Percentiles rank a stretch among this genome's conserved stretches.
Evolutionary conservation across 306 rosid species (phyloP).

Genomic region (Dalbergia cultrata): DNA sequence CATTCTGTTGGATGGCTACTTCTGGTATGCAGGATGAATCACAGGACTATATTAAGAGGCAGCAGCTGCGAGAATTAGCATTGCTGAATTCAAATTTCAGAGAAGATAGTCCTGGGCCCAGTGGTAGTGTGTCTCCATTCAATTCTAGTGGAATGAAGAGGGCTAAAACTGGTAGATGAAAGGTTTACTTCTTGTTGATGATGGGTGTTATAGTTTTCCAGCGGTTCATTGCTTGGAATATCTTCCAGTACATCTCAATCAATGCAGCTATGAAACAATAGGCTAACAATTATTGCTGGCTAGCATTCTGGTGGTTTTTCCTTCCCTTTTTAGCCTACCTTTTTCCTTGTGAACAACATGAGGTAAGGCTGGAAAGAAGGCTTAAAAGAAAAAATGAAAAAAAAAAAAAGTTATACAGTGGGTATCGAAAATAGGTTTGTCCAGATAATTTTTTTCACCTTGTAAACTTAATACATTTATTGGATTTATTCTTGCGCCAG

Average conservation of each 20-base stretch:
- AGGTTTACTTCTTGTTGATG: slow-evolving; percentile 41
- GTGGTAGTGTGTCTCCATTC: slow-evolving; percentile 93
- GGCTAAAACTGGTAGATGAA: slow-evolving; percentile 89
- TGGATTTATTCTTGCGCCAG: slow-evolving; percentile 97
- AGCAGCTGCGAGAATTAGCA: slow-evolving; percentile 89
- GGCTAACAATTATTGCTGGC: slow-evolving; percentile 78
- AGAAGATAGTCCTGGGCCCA: slow-evolving; percentile 95
- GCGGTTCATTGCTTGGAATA: slow-evolving; percentile 51
- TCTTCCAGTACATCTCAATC: slow-evolving; percentile 50
- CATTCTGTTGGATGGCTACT: slow-evolving; percentile 35
- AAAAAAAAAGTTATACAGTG: slow-evolving; percentile 52
- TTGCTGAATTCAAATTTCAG: slow-evolving; percentile 88
- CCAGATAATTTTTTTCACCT: slow-evolving; percentile 54
- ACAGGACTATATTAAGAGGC: slow-evolving; percentile 90
- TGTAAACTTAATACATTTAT: slow-evolving; percentile 74
- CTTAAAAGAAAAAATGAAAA: background rate
- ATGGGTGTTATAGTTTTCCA: slow-evolving; percentile 45
- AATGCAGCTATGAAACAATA: slow-evolving; percentile 55
- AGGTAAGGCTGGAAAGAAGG: slow-evolving; percentile 46
- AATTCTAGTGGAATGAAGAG: slow-evolving; percentile 96
- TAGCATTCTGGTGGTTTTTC: slow-evolving; percentile 69
- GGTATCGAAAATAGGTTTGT: slow-evolving; percentile 74
- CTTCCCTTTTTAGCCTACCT: slow-evolving; percentile 38
- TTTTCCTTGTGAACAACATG: slow-evolving; percentile 48
- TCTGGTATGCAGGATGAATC: slow-evolving; percentile 81